Conservation (phyloP, 2,329 filamentous ascomycete species). For the Ophiostoma pallidulum region DNA sequence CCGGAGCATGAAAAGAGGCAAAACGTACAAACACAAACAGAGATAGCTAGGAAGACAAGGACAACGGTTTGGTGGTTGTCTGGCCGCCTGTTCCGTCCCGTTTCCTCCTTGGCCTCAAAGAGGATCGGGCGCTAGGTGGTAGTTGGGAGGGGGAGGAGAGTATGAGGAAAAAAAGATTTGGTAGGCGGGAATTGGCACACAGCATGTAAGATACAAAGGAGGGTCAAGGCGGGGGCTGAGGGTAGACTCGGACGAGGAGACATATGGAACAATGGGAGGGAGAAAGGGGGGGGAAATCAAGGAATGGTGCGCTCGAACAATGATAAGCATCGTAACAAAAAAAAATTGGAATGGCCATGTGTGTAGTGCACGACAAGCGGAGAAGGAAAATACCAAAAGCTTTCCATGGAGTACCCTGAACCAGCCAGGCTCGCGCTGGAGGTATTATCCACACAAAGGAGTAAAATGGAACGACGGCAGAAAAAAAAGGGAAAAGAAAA, state of each 20-base stretch:
- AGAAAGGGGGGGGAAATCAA: too few relatives aligned
- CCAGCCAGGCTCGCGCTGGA: conserved; percentile 15
- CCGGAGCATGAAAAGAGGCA: too few relatives aligned
- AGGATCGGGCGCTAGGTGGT: background rate
- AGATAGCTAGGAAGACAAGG: background rate
- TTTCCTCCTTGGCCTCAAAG: too few relatives aligned
- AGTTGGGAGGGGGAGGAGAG: too few relatives aligned
- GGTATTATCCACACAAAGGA: conserved; percentile 15
- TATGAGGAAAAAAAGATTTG: background rate
- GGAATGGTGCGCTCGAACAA: background rate
- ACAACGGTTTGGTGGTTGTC: too few relatives aligned
- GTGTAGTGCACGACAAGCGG: too few relatives aligned
- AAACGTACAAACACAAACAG: background rate
- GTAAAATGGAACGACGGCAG: background rate
- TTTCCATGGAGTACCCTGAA: conserved; percentile 15
- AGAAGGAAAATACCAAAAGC: conserved; percentile 4
- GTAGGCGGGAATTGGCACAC: background rate
- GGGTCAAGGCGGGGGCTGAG: background rate
- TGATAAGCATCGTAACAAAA: too few relatives aligned
- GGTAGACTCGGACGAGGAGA: background rate
- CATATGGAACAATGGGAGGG: too few relatives aligned
- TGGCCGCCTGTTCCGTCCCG: too few relatives aligned
- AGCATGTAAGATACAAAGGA: conserved; percentile 1
- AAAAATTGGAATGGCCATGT: too few relatives aligned
- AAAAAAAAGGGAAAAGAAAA: background rate